Percentiles rank a stretch among this genome's conserved stretches.
phyloP scores from a whole-genome alignment of 768 basidiomycete species.

The Boletus pseudopeckii region DNA sequence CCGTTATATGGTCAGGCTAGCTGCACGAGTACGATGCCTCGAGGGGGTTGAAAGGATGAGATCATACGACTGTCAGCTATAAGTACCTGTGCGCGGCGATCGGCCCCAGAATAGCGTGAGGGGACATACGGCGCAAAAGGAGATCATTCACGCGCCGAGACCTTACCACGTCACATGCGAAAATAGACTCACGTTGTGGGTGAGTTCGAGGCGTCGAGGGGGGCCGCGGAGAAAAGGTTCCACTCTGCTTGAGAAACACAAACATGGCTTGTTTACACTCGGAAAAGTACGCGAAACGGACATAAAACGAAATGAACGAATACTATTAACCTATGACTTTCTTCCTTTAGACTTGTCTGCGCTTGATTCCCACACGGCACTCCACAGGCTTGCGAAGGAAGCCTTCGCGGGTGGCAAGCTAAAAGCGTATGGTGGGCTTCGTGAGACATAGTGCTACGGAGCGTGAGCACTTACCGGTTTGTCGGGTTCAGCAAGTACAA shows the following conservation, averaged over 20 bases:
- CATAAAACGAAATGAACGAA: not conserved
- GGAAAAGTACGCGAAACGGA: constrained; percentile 1
- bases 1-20: not conserved
- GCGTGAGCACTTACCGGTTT: constrained; percentile 43
- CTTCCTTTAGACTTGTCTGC: constrained; percentile 49
- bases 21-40: constrained; percentile 10
- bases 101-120: constrained; percentile 7
- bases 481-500: constrained; percentile 61
- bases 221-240: not conserved
- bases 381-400: constrained; percentile 81
- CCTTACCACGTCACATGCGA: constrained; percentile 3
- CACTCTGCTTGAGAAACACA: not conserved
- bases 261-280: not conserved
- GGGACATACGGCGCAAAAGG: not conserved
- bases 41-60: constrained; percentile 8
- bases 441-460: constrained; percentile 3
- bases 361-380: constrained; percentile 70
- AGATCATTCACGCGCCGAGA: not conserved
- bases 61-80: constrained; percentile 1
- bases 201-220: not conserved
- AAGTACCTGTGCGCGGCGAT: not conserved
- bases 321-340: not conserved
- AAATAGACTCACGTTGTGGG: constrained; percentile 16
- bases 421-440: constrained; percentile 1
- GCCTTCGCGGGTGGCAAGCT: constrained; percentile 79